phyloP scores from a whole-genome alignment of 208 protist genomes.

The Phytomonas sp. region DNA sequence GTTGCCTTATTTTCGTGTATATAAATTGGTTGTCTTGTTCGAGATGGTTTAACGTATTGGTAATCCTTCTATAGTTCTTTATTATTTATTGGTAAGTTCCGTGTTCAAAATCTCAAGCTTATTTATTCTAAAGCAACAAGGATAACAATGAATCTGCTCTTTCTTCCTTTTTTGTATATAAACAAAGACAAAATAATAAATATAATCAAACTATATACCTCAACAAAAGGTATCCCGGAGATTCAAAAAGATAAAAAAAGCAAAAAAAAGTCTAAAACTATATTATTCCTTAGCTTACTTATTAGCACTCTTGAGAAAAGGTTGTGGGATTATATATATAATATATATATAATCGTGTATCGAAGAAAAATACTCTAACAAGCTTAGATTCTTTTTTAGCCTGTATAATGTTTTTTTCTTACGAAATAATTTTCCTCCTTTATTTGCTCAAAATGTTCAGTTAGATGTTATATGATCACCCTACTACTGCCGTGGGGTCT shows the following conservation, averaged over 20 bases:
- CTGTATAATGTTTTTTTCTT: not conserved
- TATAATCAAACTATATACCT: conserved; percentile 2
- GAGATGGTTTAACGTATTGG: not conserved
- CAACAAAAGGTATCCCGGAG: not conserved
- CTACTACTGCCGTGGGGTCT: not conserved
- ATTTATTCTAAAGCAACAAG: conserved; percentile 8
- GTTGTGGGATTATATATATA: not conserved
- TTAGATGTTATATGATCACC: not conserved
- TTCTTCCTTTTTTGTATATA: conserved; percentile 1
- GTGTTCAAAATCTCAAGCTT: conserved; percentile 1
- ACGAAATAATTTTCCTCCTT: not conserved
- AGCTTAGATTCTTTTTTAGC: not conserved
- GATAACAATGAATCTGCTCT: conserved; percentile 8
- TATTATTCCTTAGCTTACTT: not conserved
- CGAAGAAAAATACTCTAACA: not conserved
- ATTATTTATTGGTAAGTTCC: not conserved
- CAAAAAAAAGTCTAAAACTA: conserved; percentile 1
- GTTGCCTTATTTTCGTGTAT: not conserved
- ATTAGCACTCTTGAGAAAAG: not conserved
- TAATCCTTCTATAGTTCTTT: conserved; percentile 2
- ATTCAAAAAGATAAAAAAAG: conserved; percentile 4
- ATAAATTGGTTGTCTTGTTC: not conserved
- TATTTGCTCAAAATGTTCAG: not conserved
- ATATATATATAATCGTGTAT: not conserved
- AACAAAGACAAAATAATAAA: conserved; percentile 5